Conservation (phyloP, 306 rosid genomes). For the Dalbergia cultrata region DNA sequence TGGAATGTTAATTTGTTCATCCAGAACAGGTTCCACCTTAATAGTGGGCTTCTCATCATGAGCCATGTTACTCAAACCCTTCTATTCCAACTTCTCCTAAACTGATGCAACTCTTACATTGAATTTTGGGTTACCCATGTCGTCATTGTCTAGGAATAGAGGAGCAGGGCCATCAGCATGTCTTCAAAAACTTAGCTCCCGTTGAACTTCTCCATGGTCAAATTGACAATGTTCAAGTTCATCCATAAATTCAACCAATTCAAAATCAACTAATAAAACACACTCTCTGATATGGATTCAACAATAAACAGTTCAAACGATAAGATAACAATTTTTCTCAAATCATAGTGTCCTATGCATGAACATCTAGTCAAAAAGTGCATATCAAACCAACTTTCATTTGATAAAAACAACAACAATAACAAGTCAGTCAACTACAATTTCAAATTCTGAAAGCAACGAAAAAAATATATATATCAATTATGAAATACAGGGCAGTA, state of each 20-base stretch:
- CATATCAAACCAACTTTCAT: not conserved
- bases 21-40: constrained; percentile 59
- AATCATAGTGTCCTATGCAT: not conserved
- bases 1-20: constrained; percentile 49
- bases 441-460: not conserved
- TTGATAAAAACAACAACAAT: not conserved
- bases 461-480: not conserved
- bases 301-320: constrained; percentile 19
- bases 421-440: not conserved
- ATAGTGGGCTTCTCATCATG: constrained; percentile 44
- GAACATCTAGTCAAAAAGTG: not conserved
- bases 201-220: constrained; percentile 39
- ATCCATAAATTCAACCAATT: constrained; percentile 17
- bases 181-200: constrained; percentile 39
- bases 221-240: constrained; percentile 35
- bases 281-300: not conserved
- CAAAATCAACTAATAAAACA: constrained; percentile 7
- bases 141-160: constrained; percentile 42
- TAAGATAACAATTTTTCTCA: not conserved
- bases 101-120: constrained; percentile 39
- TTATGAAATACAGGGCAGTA: not conserved
- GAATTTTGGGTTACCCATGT: constrained; percentile 47
- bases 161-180: constrained; percentile 52
- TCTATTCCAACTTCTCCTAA: constrained; percentile 47
- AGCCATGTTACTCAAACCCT: constrained; percentile 51